Conservation (phyloP, 1,284 basidiomycete genomes). For the Ustilago cynodontis region DNA sequence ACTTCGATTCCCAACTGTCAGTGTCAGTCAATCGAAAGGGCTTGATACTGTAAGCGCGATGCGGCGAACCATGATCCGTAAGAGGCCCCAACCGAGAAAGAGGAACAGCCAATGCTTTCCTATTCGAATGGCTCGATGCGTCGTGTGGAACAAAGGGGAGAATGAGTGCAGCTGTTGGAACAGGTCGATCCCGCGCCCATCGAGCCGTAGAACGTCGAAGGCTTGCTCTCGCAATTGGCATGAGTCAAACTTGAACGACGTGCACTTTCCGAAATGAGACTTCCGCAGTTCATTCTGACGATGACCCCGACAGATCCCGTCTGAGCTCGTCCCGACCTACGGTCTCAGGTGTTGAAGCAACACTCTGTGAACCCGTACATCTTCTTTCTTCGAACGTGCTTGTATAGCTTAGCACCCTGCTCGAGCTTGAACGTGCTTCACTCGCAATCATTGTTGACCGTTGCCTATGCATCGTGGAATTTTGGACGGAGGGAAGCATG, state of each 20-base stretch:
- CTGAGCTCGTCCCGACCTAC: not conserved
- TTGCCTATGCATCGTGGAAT: not conserved
- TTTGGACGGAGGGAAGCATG: not conserved
- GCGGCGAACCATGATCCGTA: conserved; percentile 20
- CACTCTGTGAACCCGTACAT: not conserved
- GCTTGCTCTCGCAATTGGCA: too few species aligned
- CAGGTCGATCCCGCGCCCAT: conserved; percentile 7
- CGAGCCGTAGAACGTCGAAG: not conserved
- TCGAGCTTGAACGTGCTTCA: conserved; percentile 2
- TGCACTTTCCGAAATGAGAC: conserved; percentile 3
- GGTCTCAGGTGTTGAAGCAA: too few species aligned
- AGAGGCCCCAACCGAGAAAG: not conserved
- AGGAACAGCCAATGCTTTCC: not conserved
- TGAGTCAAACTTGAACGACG: not conserved
- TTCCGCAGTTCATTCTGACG: not conserved
- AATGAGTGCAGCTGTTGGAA: conserved; percentile 7
- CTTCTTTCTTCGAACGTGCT: not conserved
- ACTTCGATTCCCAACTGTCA: not conserved
- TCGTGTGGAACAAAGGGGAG: not conserved
- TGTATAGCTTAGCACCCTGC: not conserved
- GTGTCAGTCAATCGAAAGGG: not conserved
- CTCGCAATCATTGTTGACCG: not conserved
- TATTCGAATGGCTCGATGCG: not conserved
- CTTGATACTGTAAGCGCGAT: conserved; percentile 7
- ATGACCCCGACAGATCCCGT: not conserved